These are phyloP conservation scores for Botryotinia convoluta DNA, from an alignment of 2,329 filamentous ascomycete species.

Conservation along the genomic window DNA sequence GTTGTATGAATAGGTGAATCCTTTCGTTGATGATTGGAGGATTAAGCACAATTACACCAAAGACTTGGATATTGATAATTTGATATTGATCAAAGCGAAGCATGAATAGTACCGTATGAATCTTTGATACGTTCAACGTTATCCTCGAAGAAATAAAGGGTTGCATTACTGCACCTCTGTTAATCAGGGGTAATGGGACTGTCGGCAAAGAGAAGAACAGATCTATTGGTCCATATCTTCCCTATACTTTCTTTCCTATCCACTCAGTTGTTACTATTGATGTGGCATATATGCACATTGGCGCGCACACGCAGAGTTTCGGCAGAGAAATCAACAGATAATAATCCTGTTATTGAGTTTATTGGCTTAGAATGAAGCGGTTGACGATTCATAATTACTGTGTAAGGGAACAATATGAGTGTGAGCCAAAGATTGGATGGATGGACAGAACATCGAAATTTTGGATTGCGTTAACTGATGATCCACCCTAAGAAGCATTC, in stretches of 20 bases:
- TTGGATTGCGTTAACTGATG: not conserved
- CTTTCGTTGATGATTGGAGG: not conserved
- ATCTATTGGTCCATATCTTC: not conserved
- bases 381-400: not conserved
- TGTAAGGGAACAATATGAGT: not conserved
- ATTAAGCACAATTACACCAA: no score
- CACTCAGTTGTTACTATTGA: not conserved
- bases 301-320: not conserved
- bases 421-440: constrained; percentile 1
- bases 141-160: not conserved
- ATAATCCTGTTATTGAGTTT: not conserved
- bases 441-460: not conserved
- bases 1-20: not conserved
- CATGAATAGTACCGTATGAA: not conserved
- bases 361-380: not conserved
- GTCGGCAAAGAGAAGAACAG: not conserved
- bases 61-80: not conserved
- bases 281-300: not conserved
- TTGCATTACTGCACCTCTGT: not conserved
- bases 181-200: constrained; percentile 1
- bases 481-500: not conserved
- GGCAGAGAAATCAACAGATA: not conserved
- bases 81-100: not conserved
- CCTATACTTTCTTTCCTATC: not conserved
- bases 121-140: constrained; percentile 7